phyloP scores from a whole-genome alignment of 352 stramenopile species.

The Globisporangium recalcitrans region DNA sequence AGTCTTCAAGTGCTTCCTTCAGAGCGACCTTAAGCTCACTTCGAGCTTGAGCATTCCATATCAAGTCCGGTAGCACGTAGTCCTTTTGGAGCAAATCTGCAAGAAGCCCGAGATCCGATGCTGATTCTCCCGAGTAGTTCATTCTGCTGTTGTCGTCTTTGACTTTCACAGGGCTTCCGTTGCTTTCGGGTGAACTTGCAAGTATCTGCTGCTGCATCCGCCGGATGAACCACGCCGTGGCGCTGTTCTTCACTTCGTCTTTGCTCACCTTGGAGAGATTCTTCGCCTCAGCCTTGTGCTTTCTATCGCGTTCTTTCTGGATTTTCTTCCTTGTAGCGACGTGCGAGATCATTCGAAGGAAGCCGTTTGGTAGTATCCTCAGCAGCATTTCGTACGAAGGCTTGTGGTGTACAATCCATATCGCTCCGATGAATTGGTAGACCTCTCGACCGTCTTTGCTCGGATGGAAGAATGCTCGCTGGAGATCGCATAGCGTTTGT shows the following conservation, averaged over 20 bases:
- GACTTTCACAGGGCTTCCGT: slow-evolving; percentile 18
- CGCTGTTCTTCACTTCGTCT: slow-evolving; percentile 13
- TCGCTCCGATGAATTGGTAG: slow-evolving; percentile 68
- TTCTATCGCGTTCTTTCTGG: slow-evolving; percentile 45
- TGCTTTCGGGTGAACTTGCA: slow-evolving; percentile 27
- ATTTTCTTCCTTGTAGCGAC: slow-evolving; percentile 54
- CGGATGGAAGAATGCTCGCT: slow-evolving; percentile 68
- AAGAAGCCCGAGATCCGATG: slow-evolving; percentile 60
- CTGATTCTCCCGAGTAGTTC: slow-evolving; percentile 75
- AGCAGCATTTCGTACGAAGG: slow-evolving; percentile 63
- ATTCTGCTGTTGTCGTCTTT: slow-evolving; percentile 50
- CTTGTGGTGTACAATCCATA: slow-evolving; percentile 77
- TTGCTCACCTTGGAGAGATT: slow-evolving; percentile 23
- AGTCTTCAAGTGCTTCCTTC: slow-evolving; percentile 37
- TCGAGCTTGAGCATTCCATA: slow-evolving; percentile 65
- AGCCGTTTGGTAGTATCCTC: slow-evolving; percentile 58
- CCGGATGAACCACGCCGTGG: slow-evolving; percentile 57
- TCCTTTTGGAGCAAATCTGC: slow-evolving; percentile 60
- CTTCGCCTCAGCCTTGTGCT: slow-evolving; percentile 25
- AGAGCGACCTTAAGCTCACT: slow-evolving; percentile 49
- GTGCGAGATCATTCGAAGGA: slow-evolving; percentile 72
- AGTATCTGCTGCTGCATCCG: slow-evolving; percentile 63
- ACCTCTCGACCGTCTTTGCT: slow-evolving; percentile 51
- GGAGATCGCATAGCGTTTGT: slow-evolving; percentile 48
- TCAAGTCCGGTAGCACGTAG: slow-evolving; percentile 72